phyloP scores from a whole-genome alignment of 441 rosid genomes.

The Croton setiger region DNA sequence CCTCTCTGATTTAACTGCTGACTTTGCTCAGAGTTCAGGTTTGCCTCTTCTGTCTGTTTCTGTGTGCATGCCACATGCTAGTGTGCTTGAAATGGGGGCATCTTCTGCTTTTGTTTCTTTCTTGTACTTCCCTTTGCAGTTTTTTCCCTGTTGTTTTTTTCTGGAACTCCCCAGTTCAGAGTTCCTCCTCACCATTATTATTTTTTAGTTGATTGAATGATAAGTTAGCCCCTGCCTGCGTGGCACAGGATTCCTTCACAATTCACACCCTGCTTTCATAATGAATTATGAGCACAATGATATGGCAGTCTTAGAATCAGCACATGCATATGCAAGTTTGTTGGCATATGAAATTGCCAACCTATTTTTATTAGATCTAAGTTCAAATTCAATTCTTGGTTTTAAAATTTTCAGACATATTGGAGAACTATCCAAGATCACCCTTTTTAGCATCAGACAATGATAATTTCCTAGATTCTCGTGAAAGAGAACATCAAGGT shows the following conservation, averaged over 20 bases:
- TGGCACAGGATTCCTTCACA: neutral
- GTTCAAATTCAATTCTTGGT: neutral
- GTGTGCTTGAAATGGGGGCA: neutral
- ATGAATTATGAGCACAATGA: neutral
- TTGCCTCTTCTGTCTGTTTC: neutral
- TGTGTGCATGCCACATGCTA: neutral
- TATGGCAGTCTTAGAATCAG: neutral
- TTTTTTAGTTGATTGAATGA: neutral
- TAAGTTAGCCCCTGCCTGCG: neutral
- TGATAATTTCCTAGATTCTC: conserved; percentile 70
- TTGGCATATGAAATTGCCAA: neutral
- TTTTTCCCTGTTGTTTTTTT: neutral
- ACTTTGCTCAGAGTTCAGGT: conserved; percentile 94
- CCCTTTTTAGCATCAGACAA: conserved; percentile 69
- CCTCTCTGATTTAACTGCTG: conserved; percentile 89
- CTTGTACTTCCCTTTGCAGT: neutral
- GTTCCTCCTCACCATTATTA: neutral
- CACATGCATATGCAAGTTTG: neutral
- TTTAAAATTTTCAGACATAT: conserved; percentile 6
- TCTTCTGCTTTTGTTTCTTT: neutral
- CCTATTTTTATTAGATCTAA: neutral
- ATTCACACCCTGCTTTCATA: neutral
- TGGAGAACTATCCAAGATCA: conserved; percentile 76
- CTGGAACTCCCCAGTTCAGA: neutral
- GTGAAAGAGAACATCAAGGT: conserved; percentile 90